phyloP scores from a whole-genome alignment of 352 stramenopile genomes.

The Phytophthora pistaciae region DNA sequence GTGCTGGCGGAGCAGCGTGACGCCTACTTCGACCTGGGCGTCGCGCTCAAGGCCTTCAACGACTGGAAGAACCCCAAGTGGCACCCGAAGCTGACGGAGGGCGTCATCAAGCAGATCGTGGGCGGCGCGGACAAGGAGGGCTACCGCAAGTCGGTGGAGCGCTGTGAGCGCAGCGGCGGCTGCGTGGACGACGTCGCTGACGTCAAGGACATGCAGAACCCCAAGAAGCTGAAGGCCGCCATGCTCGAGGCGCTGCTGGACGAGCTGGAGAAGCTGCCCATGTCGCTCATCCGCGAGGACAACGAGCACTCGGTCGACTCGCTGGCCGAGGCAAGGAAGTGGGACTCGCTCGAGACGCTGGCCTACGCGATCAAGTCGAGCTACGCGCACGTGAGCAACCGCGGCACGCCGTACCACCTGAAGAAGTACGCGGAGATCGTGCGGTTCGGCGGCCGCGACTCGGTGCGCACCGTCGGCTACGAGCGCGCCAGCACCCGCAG shows the following conservation, averaged over 20 bases:
- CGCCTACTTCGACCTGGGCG: neutral
- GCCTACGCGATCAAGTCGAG: neutral
- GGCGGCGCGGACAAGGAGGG: neutral
- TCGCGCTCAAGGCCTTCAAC: neutral
- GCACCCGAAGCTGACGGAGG: neutral
- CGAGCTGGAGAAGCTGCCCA: neutral
- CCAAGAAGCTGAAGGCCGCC: neutral
- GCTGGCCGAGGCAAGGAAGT: neutral
- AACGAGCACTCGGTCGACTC: neutral
- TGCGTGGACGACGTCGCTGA: neutral
- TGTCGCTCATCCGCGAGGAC: neutral
- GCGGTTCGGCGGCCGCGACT: neutral
- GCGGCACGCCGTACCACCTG: neutral
- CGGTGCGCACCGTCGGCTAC: neutral
- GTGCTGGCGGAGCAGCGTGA: neutral
- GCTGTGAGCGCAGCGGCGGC: neutral
- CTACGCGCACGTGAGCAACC: neutral
- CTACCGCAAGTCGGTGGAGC: neutral
- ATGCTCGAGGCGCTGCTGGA: neutral
- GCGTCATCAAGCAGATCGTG: neutral
- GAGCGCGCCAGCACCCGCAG: neutral
- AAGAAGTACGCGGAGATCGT: neutral
- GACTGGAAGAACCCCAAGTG: neutral
- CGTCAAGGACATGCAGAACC: neutral
- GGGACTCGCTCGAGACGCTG: neutral